phyloP scores from a whole-genome alignment of 352 stramenopile species.

The Pilasporangium apinafurcum region DNA sequence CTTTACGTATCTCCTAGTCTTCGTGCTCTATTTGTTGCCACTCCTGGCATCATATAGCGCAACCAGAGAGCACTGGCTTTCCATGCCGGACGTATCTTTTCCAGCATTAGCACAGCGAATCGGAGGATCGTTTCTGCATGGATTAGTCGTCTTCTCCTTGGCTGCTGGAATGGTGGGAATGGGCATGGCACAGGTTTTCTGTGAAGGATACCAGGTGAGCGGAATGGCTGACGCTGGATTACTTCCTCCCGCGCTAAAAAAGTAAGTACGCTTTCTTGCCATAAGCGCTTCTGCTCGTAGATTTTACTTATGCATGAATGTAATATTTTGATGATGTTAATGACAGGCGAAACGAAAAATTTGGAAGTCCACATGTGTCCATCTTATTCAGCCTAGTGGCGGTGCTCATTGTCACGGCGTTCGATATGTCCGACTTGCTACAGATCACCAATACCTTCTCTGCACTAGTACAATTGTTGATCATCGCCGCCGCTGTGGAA shows the following conservation, averaged over 20 bases:
- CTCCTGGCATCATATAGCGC: constrained; percentile 65
- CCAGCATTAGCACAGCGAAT: constrained; percentile 56
- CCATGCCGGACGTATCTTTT: constrained; percentile 82
- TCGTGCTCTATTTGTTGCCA: constrained; percentile 76
- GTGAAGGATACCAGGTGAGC: constrained; percentile 74
- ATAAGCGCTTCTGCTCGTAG: too few relatives aligned
- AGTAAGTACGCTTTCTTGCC: too few relatives aligned
- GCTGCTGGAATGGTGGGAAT: constrained; percentile 75
- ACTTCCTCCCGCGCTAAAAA: constrained; percentile 50
- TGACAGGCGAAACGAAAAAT: constrained; percentile 21
- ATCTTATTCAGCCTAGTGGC: constrained; percentile 16
- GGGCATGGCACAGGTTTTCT: constrained; percentile 84
- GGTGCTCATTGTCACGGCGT: constrained; percentile 14
- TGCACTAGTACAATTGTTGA: constrained; percentile 58
- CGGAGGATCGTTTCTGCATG: constrained; percentile 64
- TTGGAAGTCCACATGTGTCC: constrained; percentile 20
- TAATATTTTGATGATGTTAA: neutral
- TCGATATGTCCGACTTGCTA: constrained; percentile 42
- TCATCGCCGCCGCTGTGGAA: constrained; percentile 83
- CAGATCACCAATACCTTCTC: constrained; percentile 83
- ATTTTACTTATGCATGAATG: too few relatives aligned
- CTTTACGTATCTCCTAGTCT: constrained; percentile 47
- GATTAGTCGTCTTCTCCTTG: constrained; percentile 70
- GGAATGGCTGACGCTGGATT: constrained; percentile 64
- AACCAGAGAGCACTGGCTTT: constrained; percentile 21